Conservation (phyloP, 2,329 filamentous ascomycete species). For the Rhynchosporium secalis region DNA sequence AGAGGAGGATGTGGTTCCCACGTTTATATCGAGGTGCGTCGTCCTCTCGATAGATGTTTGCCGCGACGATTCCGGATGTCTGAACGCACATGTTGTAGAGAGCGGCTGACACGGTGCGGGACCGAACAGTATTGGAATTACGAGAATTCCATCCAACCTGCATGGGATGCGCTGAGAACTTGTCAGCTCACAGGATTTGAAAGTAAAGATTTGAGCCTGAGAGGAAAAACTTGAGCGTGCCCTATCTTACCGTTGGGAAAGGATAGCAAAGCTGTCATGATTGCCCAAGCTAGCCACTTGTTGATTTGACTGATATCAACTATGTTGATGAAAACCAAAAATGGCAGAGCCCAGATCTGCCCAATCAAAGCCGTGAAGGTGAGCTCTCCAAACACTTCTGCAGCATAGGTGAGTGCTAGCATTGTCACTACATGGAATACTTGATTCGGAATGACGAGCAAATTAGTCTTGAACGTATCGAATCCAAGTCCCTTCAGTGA, state of each 20-base stretch:
- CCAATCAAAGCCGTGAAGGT: conserved; percentile 49
- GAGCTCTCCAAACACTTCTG: conserved; percentile 51
- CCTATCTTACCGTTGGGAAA: conserved; percentile 32
- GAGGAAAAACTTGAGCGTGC: not conserved
- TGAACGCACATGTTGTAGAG: conserved; percentile 60
- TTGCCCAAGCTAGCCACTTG: conserved; percentile 46
- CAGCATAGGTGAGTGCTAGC: conserved; percentile 41
- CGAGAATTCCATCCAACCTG: conserved; percentile 52
- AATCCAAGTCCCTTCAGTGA: conserved; percentile 59
- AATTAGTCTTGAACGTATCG: conserved; percentile 60
- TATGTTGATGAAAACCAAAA: conserved; percentile 48
- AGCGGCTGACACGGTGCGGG: conserved; percentile 61
- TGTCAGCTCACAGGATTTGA: not conserved
- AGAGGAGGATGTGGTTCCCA: conserved; percentile 53
- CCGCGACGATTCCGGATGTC: conserved; percentile 42
- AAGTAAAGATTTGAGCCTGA: not conserved
- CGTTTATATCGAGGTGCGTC: conserved; percentile 50
- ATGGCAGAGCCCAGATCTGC: conserved; percentile 62
- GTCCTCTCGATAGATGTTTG: conserved; percentile 45
- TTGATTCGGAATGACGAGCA: conserved; percentile 61
- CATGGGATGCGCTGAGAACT: conserved; percentile 46
- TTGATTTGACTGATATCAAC: conserved; percentile 43
- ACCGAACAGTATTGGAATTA: conserved; percentile 62
- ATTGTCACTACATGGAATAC: conserved; percentile 49
- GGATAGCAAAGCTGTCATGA: conserved; percentile 46